Evolutionary conservation across 2,329 filamentous ascomycete genomes (phyloP), one percentile per base, ranked within the genome.

Genomic region (Aurifilum marmelostoma): DNA sequence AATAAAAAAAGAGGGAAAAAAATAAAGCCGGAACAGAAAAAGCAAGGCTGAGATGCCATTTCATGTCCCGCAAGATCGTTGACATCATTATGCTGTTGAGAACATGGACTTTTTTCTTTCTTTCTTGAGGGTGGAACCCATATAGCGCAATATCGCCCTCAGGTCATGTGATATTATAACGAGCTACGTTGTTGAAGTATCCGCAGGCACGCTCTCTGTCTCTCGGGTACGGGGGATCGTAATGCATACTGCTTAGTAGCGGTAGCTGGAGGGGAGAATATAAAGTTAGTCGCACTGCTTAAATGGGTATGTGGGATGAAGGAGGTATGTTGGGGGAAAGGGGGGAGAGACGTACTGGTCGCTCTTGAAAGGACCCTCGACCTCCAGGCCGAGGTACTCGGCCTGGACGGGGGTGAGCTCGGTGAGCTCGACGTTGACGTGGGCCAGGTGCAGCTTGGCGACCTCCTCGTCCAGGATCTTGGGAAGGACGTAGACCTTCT

Each of bases 401-500:
- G 93, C 91, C 88, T 99, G 96, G 76, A 91, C 91, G 71, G 87
- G 78, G 79, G 89, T 93, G 80, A 99, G 90, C 83, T 89, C 91
- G 81, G 91, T 92, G 79, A 99, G 89, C 89, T 98, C 94, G 79
- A 88, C 96, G 84, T 97, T 97, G 87, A 93, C 91, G 87, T 98
- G 96, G 74, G 86, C 89, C 75, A 97, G 87, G 86, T 99, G 96
- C 75, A 97, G 92, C 80, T 91, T 89, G 80, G 96, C 96, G 79
- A 99, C 96, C 86, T 97, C 94, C 90, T 99, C 96, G 78, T 99
- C 96, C 74, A 99, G 91, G 79, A 97, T 94, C 94, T 99, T 99
- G 83, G 96, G 96, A 77, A 97, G 88, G 77, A 97, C 94, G 84
- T 97, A 97, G 85, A 98, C 96, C 78, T 95, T 92, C 75, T 97